These are phyloP conservation scores for Diutina sp. DNA, from an alignment of 1,139 yeast genomes.

Conservation along the genomic window DNA sequence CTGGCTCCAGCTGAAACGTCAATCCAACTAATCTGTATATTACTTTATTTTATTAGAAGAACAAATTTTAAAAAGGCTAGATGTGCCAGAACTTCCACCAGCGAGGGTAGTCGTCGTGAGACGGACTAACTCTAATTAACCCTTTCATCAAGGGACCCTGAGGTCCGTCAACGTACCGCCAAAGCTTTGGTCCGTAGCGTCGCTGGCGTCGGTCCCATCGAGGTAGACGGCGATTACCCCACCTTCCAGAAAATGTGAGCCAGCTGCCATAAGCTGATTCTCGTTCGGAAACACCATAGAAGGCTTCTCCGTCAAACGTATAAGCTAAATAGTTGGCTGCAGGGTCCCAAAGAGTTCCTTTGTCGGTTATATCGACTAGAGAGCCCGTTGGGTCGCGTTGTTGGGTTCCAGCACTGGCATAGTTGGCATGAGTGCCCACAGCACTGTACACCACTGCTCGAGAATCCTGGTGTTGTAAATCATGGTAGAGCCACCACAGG, in stretches of 20 bases:
- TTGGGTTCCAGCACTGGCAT: neutral
- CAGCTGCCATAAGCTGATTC: neutral
- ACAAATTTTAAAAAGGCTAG: no score
- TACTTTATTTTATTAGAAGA: no score
- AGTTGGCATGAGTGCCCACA: neutral
- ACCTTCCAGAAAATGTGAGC: neutral
- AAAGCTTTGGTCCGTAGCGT: neutral
- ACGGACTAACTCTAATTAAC: neutral
- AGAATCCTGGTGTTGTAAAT: neutral
- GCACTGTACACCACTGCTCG: conserved; percentile 1
- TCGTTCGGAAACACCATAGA: neutral
- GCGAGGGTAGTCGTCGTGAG: neutral
- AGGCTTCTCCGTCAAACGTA: neutral
- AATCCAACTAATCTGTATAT: neutral
- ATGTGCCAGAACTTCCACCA: neutral
- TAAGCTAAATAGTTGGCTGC: neutral
- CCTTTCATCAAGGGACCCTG: neutral
- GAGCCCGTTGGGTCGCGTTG: neutral
- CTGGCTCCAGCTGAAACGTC: conserved; percentile 39
- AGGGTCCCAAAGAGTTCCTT: neutral
- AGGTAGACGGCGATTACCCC: neutral
- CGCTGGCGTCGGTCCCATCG: neutral
- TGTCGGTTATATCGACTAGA: neutral
- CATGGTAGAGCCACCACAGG: neutral
- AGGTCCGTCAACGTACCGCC: neutral